These are phyloP conservation scores for Zelonia costaricensis DNA, from an alignment of 208 protist species.

Conservation along the genomic window DNA sequence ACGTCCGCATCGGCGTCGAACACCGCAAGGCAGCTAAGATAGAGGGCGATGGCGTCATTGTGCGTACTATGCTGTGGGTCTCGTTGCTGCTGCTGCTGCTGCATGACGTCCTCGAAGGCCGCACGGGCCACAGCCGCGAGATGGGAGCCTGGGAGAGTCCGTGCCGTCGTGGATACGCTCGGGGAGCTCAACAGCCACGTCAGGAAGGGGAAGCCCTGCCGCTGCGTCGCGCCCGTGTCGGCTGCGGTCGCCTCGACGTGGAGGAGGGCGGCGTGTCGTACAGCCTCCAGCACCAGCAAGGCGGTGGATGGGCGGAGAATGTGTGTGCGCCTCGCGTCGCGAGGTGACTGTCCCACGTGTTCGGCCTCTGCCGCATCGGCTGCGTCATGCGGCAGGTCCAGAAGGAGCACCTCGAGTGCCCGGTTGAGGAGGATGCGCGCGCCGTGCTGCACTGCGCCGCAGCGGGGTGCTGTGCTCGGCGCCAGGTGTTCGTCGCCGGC, in stretches of 20 bases:
- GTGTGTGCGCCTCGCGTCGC: too few species aligned
- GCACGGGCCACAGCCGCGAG: slow-evolving; percentile 13
- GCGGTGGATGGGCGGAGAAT: slow-evolving; percentile 21
- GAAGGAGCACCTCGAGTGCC: slow-evolving; percentile 28
- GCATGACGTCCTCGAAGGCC: slow-evolving; percentile 13
- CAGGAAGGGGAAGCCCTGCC: slow-evolving; percentile 21
- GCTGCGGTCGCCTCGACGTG: neutral
- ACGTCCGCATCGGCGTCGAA: too few species aligned
- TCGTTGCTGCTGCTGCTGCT: neutral
- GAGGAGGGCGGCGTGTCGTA: slow-evolving; percentile 9
- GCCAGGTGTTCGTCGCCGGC: too few species aligned
- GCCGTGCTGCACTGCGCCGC: neutral
- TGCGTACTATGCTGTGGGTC: neutral
- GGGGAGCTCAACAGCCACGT: neutral
- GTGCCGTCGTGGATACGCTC: neutral
- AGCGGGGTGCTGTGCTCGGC: too few species aligned
- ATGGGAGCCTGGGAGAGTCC: neutral
- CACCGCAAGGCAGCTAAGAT: slow-evolving; percentile 20
- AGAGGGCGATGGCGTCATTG: slow-evolving; percentile 14
- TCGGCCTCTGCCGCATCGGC: neutral
- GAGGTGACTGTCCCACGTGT: too few species aligned
- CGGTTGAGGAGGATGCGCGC: slow-evolving; percentile 13
- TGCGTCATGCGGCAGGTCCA: slow-evolving; percentile 22
- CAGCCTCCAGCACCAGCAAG: slow-evolving; percentile 22
- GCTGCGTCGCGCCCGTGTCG: too few species aligned